Evolutionary conservation across 192 early-diverging fungal species (phyloP).

Genomic region (Coemansia sp.): DNA sequence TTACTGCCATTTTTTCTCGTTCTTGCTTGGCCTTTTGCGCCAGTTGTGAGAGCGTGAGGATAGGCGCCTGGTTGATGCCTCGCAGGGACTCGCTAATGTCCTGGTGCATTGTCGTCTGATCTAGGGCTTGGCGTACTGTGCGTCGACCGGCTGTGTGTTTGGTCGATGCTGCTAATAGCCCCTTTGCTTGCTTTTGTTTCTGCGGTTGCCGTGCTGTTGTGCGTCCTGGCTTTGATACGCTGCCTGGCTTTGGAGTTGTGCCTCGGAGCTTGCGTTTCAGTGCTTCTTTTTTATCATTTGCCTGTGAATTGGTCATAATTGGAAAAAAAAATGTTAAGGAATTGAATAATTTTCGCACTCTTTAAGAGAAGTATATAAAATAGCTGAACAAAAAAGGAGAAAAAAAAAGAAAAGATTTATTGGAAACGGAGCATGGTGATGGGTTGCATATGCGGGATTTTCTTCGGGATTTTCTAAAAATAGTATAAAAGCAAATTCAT

Average conservation of each 20-base stretch:
- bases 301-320: conserved; percentile 4
- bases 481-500: too few species aligned
- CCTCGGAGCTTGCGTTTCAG: conserved; percentile 33
- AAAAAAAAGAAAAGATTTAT: too few species aligned
- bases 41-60: conserved; percentile 22
- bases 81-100: conserved; percentile 37
- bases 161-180: conserved; percentile 14
- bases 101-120: conserved; percentile 15
- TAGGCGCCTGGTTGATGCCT: conserved; percentile 28
- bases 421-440: too few species aligned
- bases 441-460: too few species aligned
- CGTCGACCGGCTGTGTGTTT: conserved; percentile 42
- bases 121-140: conserved; percentile 29
- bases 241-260: not conserved
- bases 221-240: not conserved
- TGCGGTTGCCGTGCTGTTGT: conserved; percentile 8
- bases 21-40: conserved; percentile 22
- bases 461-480: too few species aligned
- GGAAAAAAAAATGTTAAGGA: not conserved
- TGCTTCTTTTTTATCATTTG: conserved; percentile 16
- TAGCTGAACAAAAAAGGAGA: too few species aligned
- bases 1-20: conserved; percentile 29
- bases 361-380: too few species aligned
- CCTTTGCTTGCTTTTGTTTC: conserved; percentile 13
- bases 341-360: not conserved